Conservation (phyloP, 1,139 yeast species). For the Arxiozyma telluris region DNA sequence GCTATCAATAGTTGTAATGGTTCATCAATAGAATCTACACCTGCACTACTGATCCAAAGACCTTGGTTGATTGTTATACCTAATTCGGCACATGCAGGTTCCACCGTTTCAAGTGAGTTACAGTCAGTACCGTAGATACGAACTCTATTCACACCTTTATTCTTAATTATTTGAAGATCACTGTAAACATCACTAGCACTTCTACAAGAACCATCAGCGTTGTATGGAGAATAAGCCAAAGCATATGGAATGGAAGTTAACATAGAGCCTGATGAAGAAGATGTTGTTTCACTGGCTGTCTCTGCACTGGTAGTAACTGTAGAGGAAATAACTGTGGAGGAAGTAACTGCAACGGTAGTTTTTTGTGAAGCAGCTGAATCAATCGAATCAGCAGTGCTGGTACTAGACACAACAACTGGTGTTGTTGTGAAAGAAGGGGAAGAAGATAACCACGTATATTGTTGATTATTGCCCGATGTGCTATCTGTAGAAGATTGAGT, state of each 20-base stretch:
- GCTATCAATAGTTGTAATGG: slow-evolving; percentile 46
- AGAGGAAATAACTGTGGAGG: too few species aligned
- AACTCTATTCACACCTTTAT: slow-evolving; percentile 54
- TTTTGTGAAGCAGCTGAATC: neutral
- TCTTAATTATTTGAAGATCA: slow-evolving; percentile 51
- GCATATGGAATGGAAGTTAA: slow-evolving; percentile 41
- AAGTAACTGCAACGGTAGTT: slow-evolving; percentile 3
- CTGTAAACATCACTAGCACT: slow-evolving; percentile 40
- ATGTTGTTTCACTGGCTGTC: slow-evolving; percentile 5
- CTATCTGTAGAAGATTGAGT: slow-evolving; percentile 8
- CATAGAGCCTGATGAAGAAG: slow-evolving; percentile 15
- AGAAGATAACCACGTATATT: neutral
- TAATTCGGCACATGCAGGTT: slow-evolving; percentile 49
- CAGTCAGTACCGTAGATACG: slow-evolving; percentile 87
- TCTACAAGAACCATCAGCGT: slow-evolving; percentile 60
- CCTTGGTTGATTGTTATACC: slow-evolving; percentile 81
- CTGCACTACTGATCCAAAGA: slow-evolving; percentile 60
- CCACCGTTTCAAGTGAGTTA: slow-evolving; percentile 53
- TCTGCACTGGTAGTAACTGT: slow-evolving; percentile 6
- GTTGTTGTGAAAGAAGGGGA: slow-evolving; percentile 11
- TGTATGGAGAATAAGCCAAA: slow-evolving; percentile 76
- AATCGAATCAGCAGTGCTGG: neutral
- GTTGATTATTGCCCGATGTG: neutral
- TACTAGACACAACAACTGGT: slow-evolving; percentile 9
- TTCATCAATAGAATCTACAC: slow-evolving; percentile 59